Evolutionary conservation across 208 protist genomes (phyloP).

Genomic region (Trypanosoma mega): DNA sequence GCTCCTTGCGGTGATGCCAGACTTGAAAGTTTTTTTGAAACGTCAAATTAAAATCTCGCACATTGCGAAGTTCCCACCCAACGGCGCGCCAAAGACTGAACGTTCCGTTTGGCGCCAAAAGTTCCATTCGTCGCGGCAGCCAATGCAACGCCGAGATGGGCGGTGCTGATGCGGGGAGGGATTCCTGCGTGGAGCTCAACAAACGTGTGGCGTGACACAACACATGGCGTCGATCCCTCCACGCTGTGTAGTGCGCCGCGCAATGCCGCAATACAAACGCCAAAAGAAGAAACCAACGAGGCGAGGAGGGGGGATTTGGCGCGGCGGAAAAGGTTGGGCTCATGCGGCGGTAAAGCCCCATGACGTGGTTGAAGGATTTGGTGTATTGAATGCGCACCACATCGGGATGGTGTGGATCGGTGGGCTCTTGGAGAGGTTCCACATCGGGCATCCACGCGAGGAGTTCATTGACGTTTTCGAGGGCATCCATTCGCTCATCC

Average conservation of each 20-base stretch:
- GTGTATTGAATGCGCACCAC: slow-evolving; percentile 47
- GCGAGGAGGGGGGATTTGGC: slow-evolving; percentile 22
- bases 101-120: background rate
- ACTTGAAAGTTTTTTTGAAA: slow-evolving; percentile 85
- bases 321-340: slow-evolving; percentile 19
- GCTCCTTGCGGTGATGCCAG: slow-evolving; percentile 76
- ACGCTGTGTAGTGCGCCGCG: slow-evolving; percentile 68
- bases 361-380: slow-evolving; percentile 42
- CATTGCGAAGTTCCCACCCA: slow-evolving; percentile 58
- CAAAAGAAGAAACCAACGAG: slow-evolving; percentile 70
- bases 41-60: slow-evolving; percentile 37
- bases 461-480: slow-evolving; percentile 42
- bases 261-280: slow-evolving; percentile 52
- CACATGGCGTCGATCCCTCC: slow-evolving; percentile 71
- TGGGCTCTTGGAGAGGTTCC: slow-evolving; percentile 37
- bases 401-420: slow-evolving; percentile 28
- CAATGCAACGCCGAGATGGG: background rate
- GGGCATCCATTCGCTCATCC: slow-evolving; percentile 25
- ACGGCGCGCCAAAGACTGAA: slow-evolving; percentile 56
- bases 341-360: slow-evolving; percentile 58
- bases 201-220: slow-evolving; percentile 38
- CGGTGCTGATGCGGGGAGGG: slow-evolving; percentile 1
- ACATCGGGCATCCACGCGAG: slow-evolving; percentile 32
- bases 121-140: slow-evolving; percentile 13
- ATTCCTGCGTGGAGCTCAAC: slow-evolving; percentile 22